Percentiles rank a stretch among this genome's conserved stretches.
These are phyloP conservation scores for Aspergillus funiculosus DNA, from an alignment of 495 filamentous ascomycete genomes.

Conservation along the genomic window DNA sequence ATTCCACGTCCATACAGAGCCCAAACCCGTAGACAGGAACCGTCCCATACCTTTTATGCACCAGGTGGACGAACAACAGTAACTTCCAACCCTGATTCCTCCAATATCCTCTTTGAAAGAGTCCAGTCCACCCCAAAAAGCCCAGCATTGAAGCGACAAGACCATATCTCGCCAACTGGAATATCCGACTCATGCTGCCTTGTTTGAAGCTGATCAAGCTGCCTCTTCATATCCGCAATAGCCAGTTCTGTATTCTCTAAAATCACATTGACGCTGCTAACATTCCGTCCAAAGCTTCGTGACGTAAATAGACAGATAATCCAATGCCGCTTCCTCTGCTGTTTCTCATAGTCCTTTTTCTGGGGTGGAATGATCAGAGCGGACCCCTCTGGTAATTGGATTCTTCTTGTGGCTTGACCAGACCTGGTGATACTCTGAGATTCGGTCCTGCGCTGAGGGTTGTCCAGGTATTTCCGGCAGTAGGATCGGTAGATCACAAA, in stretches of 20 bases:
- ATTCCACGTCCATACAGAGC: not conserved
- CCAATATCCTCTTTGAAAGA: slow-evolving; percentile 21
- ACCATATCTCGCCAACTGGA: slow-evolving; percentile 23
- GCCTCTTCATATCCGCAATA: slow-evolving; percentile 31
- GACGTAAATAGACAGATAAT: slow-evolving; percentile 48
- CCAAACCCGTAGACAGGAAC: not conserved
- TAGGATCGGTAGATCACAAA: slow-evolving; percentile 31
- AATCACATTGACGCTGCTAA: slow-evolving; percentile 28
- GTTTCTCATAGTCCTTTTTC: slow-evolving; percentile 16
- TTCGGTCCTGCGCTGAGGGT: slow-evolving; percentile 7
- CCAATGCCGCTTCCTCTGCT: slow-evolving; percentile 33
- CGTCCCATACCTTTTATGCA: slow-evolving; percentile 1
- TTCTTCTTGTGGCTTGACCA: not conserved
- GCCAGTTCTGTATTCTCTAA: slow-evolving; percentile 36
- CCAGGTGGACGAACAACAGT: slow-evolving; percentile 24
- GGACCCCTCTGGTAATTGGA: slow-evolving; percentile 31
- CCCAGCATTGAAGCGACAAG: slow-evolving; percentile 43
- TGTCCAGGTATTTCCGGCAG: slow-evolving; percentile 20
- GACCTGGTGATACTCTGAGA: not conserved
- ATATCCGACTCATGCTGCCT: not conserved
- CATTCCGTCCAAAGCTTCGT: slow-evolving; percentile 23
- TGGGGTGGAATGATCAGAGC: slow-evolving; percentile 43
- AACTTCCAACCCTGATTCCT: slow-evolving; percentile 19
- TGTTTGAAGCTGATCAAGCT: slow-evolving; percentile 20
- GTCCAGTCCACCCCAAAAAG: slow-evolving; percentile 37